These are phyloP conservation scores for Backusella sp. DNA, from an alignment of 192 early-diverging fungal genomes.

Conservation along the genomic window DNA sequence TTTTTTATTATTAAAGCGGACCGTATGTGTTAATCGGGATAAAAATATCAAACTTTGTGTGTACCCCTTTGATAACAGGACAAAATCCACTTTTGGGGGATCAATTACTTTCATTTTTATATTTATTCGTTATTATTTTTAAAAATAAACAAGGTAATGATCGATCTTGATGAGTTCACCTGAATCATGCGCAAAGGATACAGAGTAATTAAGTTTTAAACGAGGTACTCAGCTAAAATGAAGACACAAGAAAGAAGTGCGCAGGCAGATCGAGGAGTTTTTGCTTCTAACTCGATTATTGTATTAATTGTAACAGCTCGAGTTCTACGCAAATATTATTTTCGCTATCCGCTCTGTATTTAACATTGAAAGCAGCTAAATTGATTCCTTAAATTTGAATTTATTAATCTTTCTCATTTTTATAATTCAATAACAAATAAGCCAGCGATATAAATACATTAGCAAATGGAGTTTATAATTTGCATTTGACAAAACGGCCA, in stretches of 20 bases:
- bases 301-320: neutral
- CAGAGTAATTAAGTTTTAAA: neutral
- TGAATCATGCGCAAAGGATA: neutral
- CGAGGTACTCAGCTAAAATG: neutral
- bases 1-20: too few species aligned
- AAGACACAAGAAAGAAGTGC: neutral
- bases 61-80: too few species aligned
- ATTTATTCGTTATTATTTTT: too few species aligned
- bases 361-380: neutral
- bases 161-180: neutral
- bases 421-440: too few species aligned
- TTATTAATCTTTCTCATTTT: neutral
- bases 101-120: too few species aligned
- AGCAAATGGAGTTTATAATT: too few species aligned
- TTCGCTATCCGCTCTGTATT: neutral
- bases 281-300: neutral
- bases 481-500: too few species aligned
- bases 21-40: too few species aligned
- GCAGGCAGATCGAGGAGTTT: neutral
- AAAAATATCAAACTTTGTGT: too few species aligned
- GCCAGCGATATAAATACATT: too few species aligned
- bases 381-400: neutral
- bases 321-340: neutral
- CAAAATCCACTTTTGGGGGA: too few species aligned
- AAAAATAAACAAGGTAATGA: neutral